Evolutionary conservation across 2,329 filamentous ascomycete genomes (phyloP), one percentile per base, ranked within the genome.

Genomic region (Trichoderma oligosporum): DNA sequence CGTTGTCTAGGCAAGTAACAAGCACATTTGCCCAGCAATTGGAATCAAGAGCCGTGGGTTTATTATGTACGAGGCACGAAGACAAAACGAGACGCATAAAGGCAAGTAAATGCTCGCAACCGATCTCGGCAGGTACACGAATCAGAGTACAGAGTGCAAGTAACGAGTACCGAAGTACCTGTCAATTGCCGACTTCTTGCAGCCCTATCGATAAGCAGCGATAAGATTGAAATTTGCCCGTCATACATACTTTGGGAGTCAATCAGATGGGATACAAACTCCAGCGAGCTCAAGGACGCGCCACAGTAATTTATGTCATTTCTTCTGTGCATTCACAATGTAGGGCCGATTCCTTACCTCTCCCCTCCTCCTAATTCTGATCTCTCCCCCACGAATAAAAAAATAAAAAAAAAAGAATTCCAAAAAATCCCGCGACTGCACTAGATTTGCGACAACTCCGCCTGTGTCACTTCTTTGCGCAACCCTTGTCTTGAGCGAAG

Each of bases 121-220:
- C 53, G 53, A 56, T 48, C 44, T 48, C 53, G 53, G 53, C 53
- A 56, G 53, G 44, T 22, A 56, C 53, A 56, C 42, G 53, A 48
- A 56, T 56, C 53, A 48, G 53, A 56, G 8, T 39, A 31, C 20
- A 29, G 45, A 45, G 27, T 29, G 20, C n/a, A n/a, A n/a, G n/a
- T n/a, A n/a, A n/a, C n/a, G n/a, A n/a, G n/a, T n/a, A n/a, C n/a
- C n/a, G n/a, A n/a, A n/a, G n/a, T n/a, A n/a, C 25, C 18, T 9
- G 29, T n/a, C 14, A 39, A 27, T n/a, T 39, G 55, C 41, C 27
- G 31, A 35, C 22, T 29, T 18, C 39, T 36, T 22, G 20, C 39
- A 20, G n/a, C 16, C 55, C 55, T 57, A 57, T 57, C 55, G 55
- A 57, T 57, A 57, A 52, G 47, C 22, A 4, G 11, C 46, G 47